Conservation (phyloP, 331 rosid genomes). For the Quercus phellos region DNA sequence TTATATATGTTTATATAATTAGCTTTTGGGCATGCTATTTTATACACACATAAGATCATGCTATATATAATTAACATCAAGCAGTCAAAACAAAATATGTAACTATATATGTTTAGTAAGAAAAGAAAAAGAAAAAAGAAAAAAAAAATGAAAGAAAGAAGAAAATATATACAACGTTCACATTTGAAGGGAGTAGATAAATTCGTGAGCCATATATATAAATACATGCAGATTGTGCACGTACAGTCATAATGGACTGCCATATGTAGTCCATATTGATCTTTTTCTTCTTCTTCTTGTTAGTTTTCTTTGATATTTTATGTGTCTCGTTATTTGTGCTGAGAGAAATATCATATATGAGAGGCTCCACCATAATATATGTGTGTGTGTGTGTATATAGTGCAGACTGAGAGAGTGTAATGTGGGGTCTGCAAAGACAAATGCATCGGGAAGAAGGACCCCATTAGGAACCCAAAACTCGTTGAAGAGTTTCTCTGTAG, state of each 20-base stretch:
- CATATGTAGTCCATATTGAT: not conserved
- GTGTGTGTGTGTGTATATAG: too few relatives aligned
- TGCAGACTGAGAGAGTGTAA: not conserved
- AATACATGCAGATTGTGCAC: not conserved
- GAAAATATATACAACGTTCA: not conserved
- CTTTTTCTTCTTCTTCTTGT: not conserved
- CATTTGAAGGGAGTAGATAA: not conserved
- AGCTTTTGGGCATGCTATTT: too few relatives aligned
- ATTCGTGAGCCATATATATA: not conserved
- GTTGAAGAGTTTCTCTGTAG: not conserved
- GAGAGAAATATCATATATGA: too few relatives aligned
- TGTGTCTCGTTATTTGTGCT: not conserved
- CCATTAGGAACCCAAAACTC: not conserved
- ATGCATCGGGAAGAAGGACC: not conserved
- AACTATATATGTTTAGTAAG: not conserved
- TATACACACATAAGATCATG: not conserved
- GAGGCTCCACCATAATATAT: too few relatives aligned
- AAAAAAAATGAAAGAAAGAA: not conserved
- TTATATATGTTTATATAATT: too few relatives aligned
- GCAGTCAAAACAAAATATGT: not conserved
- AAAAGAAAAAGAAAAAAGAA: not conserved
- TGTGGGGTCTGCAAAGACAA: constrained; percentile 2
- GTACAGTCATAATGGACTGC: not conserved
- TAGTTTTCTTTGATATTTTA: not conserved
- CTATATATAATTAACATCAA: not conserved